Base-by-base conservation (phyloP, 345 rosid species). In the Streptanthus diversifolius region DNA sequence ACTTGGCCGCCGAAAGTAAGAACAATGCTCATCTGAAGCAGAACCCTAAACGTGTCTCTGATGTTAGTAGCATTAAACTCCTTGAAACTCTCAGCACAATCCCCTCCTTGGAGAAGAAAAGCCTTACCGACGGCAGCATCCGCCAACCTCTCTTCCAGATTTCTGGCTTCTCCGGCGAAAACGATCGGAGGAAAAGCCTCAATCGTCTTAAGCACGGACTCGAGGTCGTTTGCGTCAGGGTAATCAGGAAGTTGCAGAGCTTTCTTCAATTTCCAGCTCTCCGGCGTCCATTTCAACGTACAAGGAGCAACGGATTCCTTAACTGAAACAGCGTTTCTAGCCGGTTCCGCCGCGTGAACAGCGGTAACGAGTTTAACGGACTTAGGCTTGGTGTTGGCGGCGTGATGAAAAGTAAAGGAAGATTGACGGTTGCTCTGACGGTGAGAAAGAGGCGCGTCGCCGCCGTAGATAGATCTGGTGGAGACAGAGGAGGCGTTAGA, bases 1-100 rank as follows among this genome's bases (percentile, higher is more conserved):
- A 84, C 73, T 74, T 86, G 90, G 0, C 88, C 90, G 6, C 90
- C 90, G 39, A 84, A 86, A 19, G 72, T 84, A 30, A 86, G 90
- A 22, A 86, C 90, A 65, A 71, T 83, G 18, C 90, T 65, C 89
- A 85, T 85, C 83, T 85, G 89, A 68, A 83, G 79, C 65, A 85
- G n/a, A 47, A 85, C 72, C 69, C 88, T 81, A 33, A 85, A 83
- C 8, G 88, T 83, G 18, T 83, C 82, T 68, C 87, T 75, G 17
- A 83, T 83, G 68, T 83, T 75, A 12, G 57, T 66, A 17, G 87
- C 85, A 59, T 78, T 71, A 68, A 83, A 83, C 79, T 83, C 86
- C 77, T 85, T 82, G 83, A 83, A 83, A 65, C 89, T 81, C 85
- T 85, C 88, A 3, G 88, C 86, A 67, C 86, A 83, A 56, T 85